Evolutionary conservation across 1,139 yeast genomes (phyloP), one percentile per base, ranked within the genome.

Genomic region (Yamadazyma mexicana): DNA sequence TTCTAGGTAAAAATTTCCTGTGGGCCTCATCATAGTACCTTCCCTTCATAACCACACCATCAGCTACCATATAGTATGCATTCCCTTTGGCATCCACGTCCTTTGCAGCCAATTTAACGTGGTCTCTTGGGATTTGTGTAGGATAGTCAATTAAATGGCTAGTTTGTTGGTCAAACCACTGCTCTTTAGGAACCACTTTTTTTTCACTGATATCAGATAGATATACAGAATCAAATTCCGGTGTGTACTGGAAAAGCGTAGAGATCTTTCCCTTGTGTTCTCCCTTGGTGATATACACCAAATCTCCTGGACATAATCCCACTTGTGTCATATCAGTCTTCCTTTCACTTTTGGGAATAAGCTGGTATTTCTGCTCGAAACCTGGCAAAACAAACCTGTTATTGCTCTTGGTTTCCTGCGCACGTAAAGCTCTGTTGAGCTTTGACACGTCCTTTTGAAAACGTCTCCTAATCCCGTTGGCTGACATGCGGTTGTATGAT

Each of bases 91-190:
- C 74, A 38, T 81, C 86, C 44, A 72, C 79, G 37, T 87, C 75
- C 50, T 86, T 87, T 16, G 94, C 92, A 2, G 92, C 95, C 35
- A 91, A 74, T 56, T 83, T 80, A 23, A 71, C 54, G 34, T 64
- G 52, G 3, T 47, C 46, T 24, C 64, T 47, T 8, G 75, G 73
- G 39, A 91, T 69, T 45, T 81, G 80, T 31, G 74, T 73, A 41
- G 84, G 83, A 45, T 74, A 75, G 39, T 87, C 81, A 30, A 86
- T 73, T 34, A 88, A 79, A 50, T 88, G 94, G 39, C 83, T 77
- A 22, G 73, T 71, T 58, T 85, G 95, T 37, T 84, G 83, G 40
- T 79, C 83, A 34, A 78, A 75, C 94, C 95, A 87, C 54, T 75
- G 75, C 38, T 73, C 69, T 53, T 81, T 81, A 15, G 96, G 96